Evolutionary conservation across 2,329 filamentous ascomycete species (phyloP), one percentile per base, ranked within the genome.

Genomic region (Neocatenulostroma microsporum): DNA sequence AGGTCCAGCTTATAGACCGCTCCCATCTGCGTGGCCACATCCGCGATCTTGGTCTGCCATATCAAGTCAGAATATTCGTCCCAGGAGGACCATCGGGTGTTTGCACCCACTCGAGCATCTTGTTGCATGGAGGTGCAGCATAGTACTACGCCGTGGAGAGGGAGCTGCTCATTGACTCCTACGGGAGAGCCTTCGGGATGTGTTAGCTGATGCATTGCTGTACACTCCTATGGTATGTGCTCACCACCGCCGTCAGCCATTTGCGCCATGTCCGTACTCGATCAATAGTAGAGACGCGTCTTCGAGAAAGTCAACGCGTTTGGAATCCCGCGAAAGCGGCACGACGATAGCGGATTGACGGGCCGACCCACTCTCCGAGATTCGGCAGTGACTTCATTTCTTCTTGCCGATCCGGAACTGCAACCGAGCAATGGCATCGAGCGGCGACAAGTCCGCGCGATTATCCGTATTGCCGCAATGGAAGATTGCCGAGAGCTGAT

Each of bases 1-100:
- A 98, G 76, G 60, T 98, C 88, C 61, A 87, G 82, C 53, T 84
- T 87, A 70, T 94, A 84, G 42, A 74, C 63, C 34, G 88, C 91
- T 47, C 91, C 91, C 69, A 98, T 86, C 56, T 94, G 78, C 45
- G 70, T 63, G 13, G 84, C 83, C 42, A 78, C 76, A 32, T 70
- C 62, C 12, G 74, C 76, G 31, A 60, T 42, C 25, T 44, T 42
- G 10, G 49, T 53, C 55, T 58, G 39, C 9, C 9, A 11, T 5
- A 14, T 24, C 23, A 24, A n/a, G 9, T 24, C 23, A 24, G 23
- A 24, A 24, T n/a, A 24, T 24, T 24, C 8, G n/a, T n/a, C n/a
- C n/a, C 23, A 24, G 8, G 23, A 24, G 23, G 23, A 11, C n/a
- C n/a, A n/a, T n/a, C n/a, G n/a, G 9, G 31, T 34, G 11, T 31